Conservation (phyloP, 169 alveolate genomes). For the Blepharisma undulans region DNA sequence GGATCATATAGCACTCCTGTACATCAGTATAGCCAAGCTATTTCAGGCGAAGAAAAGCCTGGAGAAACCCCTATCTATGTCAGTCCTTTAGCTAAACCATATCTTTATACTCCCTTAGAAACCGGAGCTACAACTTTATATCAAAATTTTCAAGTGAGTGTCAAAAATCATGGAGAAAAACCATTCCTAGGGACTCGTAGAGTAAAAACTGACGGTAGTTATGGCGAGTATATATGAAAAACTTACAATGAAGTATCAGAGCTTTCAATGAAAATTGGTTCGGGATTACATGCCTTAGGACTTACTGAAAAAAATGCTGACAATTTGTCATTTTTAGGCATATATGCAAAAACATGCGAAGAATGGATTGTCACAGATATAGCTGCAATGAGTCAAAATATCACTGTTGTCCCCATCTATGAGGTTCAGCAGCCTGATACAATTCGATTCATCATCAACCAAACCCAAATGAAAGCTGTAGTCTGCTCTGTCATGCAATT, state of each 20-base stretch:
- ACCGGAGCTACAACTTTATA: slow-evolving; percentile 17
- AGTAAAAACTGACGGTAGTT: background rate
- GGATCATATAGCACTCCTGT: background rate
- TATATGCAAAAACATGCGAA: slow-evolving; percentile 84
- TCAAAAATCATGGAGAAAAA: background rate
- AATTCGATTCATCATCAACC: slow-evolving; percentile 66
- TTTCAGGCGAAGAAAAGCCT: background rate
- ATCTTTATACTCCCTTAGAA: background rate
- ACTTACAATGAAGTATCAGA: slow-evolving; percentile 42
- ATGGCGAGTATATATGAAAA: slow-evolving; percentile 46
- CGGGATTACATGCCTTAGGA: background rate
- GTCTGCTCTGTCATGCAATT: slow-evolving; percentile 60
- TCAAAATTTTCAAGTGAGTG: background rate
- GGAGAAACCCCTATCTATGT: background rate
- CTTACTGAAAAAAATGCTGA: slow-evolving; percentile 30
- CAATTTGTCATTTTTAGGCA: slow-evolving; percentile 69
- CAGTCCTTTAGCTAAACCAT: background rate
- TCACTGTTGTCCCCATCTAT: slow-evolving; percentile 76
- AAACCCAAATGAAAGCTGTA: slow-evolving; percentile 61
- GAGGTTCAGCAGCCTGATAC: slow-evolving; percentile 82
- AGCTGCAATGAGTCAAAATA: slow-evolving; percentile 67
- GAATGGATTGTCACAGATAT: slow-evolving; percentile 88
- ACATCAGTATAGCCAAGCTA: background rate
- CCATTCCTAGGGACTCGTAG: slow-evolving; percentile 40
- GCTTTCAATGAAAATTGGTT: background rate